A percentile compares a stretch with the other conserved stretches of the same genome.
Conservation (phyloP, 2,329 filamentous ascomycete genomes). For the Microdochium bolleyi region DNA sequence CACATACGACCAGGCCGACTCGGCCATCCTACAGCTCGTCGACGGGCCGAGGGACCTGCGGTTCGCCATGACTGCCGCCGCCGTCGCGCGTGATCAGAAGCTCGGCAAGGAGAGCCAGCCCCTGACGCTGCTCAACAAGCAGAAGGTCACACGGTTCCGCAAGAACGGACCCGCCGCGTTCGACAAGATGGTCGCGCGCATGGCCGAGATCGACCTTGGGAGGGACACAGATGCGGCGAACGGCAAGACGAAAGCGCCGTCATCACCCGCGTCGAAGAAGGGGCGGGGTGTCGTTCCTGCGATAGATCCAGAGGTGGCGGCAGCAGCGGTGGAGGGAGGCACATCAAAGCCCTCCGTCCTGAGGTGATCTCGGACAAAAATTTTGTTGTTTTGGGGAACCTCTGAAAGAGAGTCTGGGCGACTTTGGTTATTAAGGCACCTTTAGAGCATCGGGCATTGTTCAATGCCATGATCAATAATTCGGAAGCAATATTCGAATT, state of each 20-base stretch:
- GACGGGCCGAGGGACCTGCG: slow-evolving; percentile 91
- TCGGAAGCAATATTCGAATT: no score
- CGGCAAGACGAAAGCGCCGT: neutral
- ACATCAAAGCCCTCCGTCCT: neutral
- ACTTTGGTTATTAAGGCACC: no score
- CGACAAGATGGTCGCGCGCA: slow-evolving; percentile 50
- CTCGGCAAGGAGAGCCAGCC: slow-evolving; percentile 54
- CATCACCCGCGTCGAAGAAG: neutral
- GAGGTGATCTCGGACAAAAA: neutral
- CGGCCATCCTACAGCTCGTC: slow-evolving; percentile 88
- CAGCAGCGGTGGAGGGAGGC: neutral
- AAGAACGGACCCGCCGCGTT: slow-evolving; percentile 58
- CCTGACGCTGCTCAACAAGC: slow-evolving; percentile 69
- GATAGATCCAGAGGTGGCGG: neutral
- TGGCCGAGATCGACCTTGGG: slow-evolving; percentile 19
- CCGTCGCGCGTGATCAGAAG: slow-evolving; percentile 58
- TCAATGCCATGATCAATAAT: no score
- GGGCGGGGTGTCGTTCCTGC: neutral
- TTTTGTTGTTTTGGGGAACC: no score
- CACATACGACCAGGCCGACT: slow-evolving; percentile 74
- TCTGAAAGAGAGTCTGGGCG: no score
- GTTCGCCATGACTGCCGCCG: slow-evolving; percentile 86
- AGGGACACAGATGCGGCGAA: neutral
- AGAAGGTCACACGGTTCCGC: slow-evolving; percentile 75
- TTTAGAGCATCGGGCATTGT: no score